Percentiles rank a stretch among this genome's conserved stretches.
Evolutionary conservation across 164 flowering plant genomes (phyloP).

Genomic region (Sextonia rubra): DNA sequence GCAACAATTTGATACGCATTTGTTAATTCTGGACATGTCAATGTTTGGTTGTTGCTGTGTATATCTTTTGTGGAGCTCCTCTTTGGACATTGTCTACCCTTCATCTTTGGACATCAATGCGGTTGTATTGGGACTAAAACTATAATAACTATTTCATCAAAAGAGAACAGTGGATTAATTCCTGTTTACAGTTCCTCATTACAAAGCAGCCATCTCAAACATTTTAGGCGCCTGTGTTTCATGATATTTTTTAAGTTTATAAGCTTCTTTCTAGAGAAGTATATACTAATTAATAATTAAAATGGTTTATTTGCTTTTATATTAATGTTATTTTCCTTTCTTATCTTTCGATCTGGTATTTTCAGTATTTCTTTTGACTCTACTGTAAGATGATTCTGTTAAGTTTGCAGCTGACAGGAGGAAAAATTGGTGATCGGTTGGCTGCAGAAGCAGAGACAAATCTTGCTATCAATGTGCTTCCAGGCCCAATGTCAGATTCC

Average conservation of each 20-base stretch:
- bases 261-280: neutral
- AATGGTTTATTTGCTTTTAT: neutral
- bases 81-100: neutral
- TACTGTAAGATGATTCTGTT: slow-evolving; percentile 4
- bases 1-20: too few species aligned
- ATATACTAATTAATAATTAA: neutral
- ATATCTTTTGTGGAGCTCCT: too few species aligned
- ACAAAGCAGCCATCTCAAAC: neutral
- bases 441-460: slow-evolving; percentile 96
- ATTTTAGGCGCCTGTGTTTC: neutral
- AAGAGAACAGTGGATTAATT: neutral
- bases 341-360: neutral
- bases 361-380: neutral
- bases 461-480: slow-evolving; percentile 96
- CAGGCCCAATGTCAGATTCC: slow-evolving; percentile 70
- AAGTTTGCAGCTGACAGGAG: slow-evolving; percentile 73
- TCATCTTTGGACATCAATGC: neutral
- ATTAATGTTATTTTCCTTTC: neutral
- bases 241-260: neutral
- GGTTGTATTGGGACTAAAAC: neutral
- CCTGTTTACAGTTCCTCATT: neutral
- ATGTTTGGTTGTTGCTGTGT: too few species aligned
- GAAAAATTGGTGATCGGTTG: slow-evolving; percentile 86
- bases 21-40: too few species aligned
- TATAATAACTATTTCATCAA: neutral